Evolutionary conservation across 371 early-diverging fungal genomes (phyloP).

Genomic region (Blastocladiella emersonii): DNA sequence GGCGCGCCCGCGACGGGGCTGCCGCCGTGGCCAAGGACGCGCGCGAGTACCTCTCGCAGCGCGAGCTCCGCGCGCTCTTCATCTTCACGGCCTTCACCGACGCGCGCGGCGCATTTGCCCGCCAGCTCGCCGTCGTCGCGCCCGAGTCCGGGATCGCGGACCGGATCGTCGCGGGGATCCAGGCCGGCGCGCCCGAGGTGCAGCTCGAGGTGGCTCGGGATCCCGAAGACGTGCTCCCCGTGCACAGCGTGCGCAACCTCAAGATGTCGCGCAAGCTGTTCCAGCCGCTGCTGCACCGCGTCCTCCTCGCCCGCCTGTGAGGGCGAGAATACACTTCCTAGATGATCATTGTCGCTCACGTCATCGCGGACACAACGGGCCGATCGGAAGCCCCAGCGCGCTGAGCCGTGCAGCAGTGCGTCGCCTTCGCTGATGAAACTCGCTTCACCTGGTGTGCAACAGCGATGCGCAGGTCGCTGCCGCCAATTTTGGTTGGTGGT

Average conservation of each 20-base stretch:
- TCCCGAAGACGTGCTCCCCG: slow-evolving; percentile 6
- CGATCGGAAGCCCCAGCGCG: too few relatives aligned
- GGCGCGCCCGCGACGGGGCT: slow-evolving; percentile 29
- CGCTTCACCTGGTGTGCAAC: too few relatives aligned
- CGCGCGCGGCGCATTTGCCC: slow-evolving; percentile 29
- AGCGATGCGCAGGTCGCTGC: too few relatives aligned
- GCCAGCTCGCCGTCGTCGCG: slow-evolving; percentile 41
- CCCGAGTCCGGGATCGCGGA: slow-evolving; percentile 3
- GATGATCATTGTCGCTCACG: too few relatives aligned
- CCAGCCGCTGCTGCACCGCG: slow-evolving; percentile 39
- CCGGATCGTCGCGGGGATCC: slow-evolving; percentile 7
- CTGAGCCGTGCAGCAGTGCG: too few relatives aligned
- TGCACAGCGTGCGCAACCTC: slow-evolving; percentile 37
- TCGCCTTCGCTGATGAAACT: too few relatives aligned
- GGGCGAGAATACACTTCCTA: too few relatives aligned
- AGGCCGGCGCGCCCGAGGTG: neutral
- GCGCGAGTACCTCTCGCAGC: slow-evolving; percentile 20
- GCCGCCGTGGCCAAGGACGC: slow-evolving; percentile 13
- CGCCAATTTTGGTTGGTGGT: too few relatives aligned
- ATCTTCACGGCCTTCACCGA: slow-evolving; percentile 43
- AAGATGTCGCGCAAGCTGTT: slow-evolving; percentile 52
- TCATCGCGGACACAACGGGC: too few relatives aligned
- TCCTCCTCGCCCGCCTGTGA: too few relatives aligned
- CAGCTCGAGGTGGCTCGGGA: slow-evolving; percentile 1
- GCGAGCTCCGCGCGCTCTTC: slow-evolving; percentile 34